phyloP scores from a whole-genome alignment of 805 yeast genomes.

The Wickerhamia fluorescens region DNA sequence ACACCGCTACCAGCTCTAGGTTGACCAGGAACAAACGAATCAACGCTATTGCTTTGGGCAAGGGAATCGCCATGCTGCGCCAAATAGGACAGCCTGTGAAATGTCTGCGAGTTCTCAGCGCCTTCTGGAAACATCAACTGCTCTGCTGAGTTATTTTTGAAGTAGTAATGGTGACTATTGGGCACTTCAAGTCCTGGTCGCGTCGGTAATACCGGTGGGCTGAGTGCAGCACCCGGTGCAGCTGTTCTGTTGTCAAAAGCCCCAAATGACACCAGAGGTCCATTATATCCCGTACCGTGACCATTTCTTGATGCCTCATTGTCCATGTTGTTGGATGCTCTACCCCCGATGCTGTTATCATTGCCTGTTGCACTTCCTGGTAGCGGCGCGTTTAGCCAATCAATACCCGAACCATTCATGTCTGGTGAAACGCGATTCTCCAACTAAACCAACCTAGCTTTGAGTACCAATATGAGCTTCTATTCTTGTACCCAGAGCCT shows the following conservation, averaged over 20 bases:
- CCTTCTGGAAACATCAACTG: conserved; percentile 3
- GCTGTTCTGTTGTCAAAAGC: conserved; percentile 4
- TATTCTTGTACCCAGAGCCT: too few species aligned
- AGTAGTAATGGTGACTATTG: conserved; percentile 5
- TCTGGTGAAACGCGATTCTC: too few species aligned
- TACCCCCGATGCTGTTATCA: conserved; percentile 4
- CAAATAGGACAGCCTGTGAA: background rate
- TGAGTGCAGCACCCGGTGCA: background rate
- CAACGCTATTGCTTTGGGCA: conserved; percentile 6
- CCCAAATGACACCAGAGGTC: conserved; percentile 46
- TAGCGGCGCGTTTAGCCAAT: conserved; percentile 41
- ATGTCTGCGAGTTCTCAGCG: background rate
- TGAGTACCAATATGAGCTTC: too few species aligned
- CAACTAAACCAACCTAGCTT: too few species aligned
- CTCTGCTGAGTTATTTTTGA: conserved; percentile 11
- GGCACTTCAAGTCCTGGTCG: conserved; percentile 2
- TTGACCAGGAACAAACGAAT: conserved; percentile 2
- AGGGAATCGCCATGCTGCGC: conserved; percentile 1
- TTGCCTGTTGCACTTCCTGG: conserved; percentile 1
- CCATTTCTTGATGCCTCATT: conserved; percentile 5
- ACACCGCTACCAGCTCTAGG: too few species aligned
- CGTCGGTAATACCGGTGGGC: conserved; percentile 6
- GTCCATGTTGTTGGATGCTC: background rate
- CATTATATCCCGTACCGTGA: conserved; percentile 18
- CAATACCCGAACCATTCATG: conserved; percentile 39